Percentiles rank a stretch among this genome's conserved stretches.
Evolutionary conservation across 2,329 filamentous ascomycete genomes (phyloP).

Genomic region (Colletotrichum sansevieriae): DNA sequence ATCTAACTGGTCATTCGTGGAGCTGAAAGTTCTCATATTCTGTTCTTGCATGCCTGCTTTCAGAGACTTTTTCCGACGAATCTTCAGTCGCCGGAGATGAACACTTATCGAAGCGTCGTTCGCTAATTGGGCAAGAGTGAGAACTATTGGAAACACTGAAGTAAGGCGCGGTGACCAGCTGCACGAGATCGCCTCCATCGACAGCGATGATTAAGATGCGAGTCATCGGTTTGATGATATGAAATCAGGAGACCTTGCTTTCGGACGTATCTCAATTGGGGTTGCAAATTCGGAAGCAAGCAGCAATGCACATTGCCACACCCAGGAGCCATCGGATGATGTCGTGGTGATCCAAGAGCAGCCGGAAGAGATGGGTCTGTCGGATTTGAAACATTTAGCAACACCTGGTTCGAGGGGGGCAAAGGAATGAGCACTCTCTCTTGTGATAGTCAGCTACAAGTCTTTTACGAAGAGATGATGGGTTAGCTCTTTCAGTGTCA

Average conservation of each 20-base stretch:
- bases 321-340: neutral
- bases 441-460: no score
- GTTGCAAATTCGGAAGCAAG: neutral
- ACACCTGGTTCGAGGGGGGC: neutral
- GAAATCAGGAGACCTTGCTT: neutral
- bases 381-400: conserved; percentile 11
- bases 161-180: neutral
- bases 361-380: conserved; percentile 7
- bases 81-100: conserved; percentile 17
- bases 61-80: conserved; percentile 28
- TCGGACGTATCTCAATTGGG: conserved; percentile 7
- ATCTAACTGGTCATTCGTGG: conserved; percentile 35
- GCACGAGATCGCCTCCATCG: conserved; percentile 15
- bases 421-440: no score
- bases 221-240: conserved; percentile 1
- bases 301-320: neutral
- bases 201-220: conserved; percentile 12
- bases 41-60: conserved; percentile 38
- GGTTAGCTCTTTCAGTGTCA: no score
- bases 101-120: neutral
- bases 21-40: conserved; percentile 34
- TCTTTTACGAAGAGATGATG: no score
- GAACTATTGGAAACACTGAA: neutral
- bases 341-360: neutral
- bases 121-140: neutral